Evolutionary conservation across 345 rosid genomes (phyloP).

Genomic region (Corymbia maculata): DNA sequence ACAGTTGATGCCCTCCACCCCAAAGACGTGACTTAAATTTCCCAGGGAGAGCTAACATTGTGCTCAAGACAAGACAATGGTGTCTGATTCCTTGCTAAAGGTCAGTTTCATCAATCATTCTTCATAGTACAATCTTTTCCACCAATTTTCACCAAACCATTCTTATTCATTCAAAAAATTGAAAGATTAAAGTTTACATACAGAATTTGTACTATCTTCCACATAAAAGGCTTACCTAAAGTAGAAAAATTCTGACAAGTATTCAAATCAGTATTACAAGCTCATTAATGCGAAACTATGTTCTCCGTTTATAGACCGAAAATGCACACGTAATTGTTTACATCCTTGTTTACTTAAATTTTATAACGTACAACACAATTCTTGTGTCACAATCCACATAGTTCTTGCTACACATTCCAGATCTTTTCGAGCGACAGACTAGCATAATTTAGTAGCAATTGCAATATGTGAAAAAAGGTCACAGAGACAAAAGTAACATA

Average conservation of each 20-base stretch:
- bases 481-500: conserved; percentile 6
- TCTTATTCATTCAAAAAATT: not conserved
- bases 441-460: not conserved
- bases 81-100: not conserved
- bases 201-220: not conserved
- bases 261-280: not conserved
- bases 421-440: not conserved
- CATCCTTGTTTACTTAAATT: not conserved
- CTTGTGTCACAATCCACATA: not conserved
- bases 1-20: not conserved
- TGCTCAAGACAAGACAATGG: not conserved
- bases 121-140: not conserved
- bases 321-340: not conserved
- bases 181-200: not conserved
- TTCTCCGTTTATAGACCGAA: not conserved
- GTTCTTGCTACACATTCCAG: not conserved
- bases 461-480: not conserved
- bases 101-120: not conserved
- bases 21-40: not conserved
- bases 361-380: not conserved
- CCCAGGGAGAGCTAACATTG: not conserved
- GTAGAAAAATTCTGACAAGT: not conserved
- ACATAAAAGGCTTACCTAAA: not conserved
- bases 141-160: not conserved
- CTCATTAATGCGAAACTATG: not conserved